Conservation (phyloP, 2,329 filamentous ascomycete species). For the Bimuria novae-zelandiae region DNA sequence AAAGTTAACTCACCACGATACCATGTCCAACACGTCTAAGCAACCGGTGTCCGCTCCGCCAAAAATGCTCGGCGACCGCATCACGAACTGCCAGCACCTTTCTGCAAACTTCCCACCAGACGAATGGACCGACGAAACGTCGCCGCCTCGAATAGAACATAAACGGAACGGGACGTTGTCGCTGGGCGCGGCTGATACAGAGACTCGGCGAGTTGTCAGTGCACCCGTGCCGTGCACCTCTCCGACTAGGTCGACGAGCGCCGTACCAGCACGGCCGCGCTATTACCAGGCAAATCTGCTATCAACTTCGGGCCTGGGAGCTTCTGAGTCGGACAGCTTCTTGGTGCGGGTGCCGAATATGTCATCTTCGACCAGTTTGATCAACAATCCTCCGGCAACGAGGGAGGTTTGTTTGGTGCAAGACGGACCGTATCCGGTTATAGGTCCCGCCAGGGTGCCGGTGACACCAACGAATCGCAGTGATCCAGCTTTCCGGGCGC, state of each 20-base stretch:
- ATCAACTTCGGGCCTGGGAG: background rate
- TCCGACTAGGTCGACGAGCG: background rate
- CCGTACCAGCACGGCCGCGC: background rate
- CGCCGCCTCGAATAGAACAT: slow-evolving; percentile 1
- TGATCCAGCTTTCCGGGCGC: background rate
- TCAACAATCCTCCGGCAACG: background rate
- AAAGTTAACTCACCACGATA: background rate
- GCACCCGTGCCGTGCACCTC: background rate
- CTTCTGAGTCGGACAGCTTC: background rate
- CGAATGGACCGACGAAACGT: slow-evolving; percentile 11
- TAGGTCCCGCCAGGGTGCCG: background rate
- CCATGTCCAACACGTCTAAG: background rate
- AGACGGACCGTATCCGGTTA: background rate
- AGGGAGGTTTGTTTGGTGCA: background rate
- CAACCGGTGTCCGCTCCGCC: slow-evolving; percentile 12
- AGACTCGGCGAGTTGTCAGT: background rate
- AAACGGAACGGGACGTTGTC: slow-evolving; percentile 15
- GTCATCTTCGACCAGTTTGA: background rate
- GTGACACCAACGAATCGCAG: background rate
- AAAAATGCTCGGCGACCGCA: slow-evolving; percentile 23
- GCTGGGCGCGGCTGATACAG: background rate
- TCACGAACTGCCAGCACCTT: slow-evolving; percentile 14
- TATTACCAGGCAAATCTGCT: background rate
- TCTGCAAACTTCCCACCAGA: slow-evolving; percentile 24
- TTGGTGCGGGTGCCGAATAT: background rate